These are phyloP conservation scores for Phytopythium ostracodes DNA, from an alignment of 352 stramenopile species.

Conservation along the genomic window DNA sequence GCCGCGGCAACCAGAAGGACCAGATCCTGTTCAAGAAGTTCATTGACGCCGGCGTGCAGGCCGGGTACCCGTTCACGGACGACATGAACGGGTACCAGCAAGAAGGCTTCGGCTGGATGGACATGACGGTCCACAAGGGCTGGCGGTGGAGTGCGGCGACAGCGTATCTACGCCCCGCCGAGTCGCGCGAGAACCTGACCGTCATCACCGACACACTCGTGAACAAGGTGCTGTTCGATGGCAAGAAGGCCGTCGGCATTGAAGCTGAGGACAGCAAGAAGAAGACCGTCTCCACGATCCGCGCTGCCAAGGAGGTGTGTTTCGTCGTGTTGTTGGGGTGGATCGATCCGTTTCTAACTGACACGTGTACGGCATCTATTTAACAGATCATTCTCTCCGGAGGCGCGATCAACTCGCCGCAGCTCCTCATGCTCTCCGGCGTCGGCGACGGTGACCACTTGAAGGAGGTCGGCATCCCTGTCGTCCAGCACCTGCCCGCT, in stretches of 20 bases:
- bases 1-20: slow-evolving; percentile 66
- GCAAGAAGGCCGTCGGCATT: slow-evolving; percentile 73
- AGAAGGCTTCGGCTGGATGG: slow-evolving; percentile 89
- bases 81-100: slow-evolving; percentile 90
- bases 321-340: not conserved
- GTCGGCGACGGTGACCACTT: slow-evolving; percentile 75
- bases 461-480: slow-evolving; percentile 63
- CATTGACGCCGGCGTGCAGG: slow-evolving; percentile 82
- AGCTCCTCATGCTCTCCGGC: slow-evolving; percentile 87
- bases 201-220: slow-evolving; percentile 82
- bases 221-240: slow-evolving; percentile 81
- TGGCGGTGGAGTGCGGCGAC: slow-evolving; percentile 74
- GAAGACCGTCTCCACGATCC: slow-evolving; percentile 40
- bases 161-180: slow-evolving; percentile 70
- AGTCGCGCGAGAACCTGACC: slow-evolving; percentile 64
- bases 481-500: slow-evolving; percentile 73
- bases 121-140: slow-evolving; percentile 84
- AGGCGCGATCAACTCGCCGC: slow-evolving; percentile 86
- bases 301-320: slow-evolving; percentile 67
- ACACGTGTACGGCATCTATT: not conserved
- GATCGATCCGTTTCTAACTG: not conserved
- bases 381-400: slow-evolving; percentile 74
- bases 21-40: slow-evolving; percentile 89
- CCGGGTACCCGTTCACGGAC: slow-evolving; percentile 83
- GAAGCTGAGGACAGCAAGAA: slow-evolving; percentile 61